Percentiles rank a stretch among this genome's conserved stretches.
Evolutionary conservation across 805 yeast genomes (phyloP).

Genomic region (Starmera pachycereana): DNA sequence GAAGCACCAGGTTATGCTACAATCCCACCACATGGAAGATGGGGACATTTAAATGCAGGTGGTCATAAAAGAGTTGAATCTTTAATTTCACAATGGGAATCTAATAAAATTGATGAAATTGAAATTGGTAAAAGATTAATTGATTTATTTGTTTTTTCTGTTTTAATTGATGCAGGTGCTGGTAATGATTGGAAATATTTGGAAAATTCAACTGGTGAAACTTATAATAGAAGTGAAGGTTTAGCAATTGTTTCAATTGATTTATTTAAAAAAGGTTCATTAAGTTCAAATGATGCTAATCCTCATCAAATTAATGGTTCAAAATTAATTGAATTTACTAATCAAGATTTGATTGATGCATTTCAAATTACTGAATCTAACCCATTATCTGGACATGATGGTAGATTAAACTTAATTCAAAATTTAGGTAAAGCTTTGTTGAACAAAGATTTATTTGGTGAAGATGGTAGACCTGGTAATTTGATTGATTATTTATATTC

Average conservation of each 20-base stretch:
- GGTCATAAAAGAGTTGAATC: conserved; percentile 32
- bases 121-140: conserved; percentile 45
- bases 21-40: conserved; percentile 61
- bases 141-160: conserved; percentile 51
- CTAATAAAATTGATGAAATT: conserved; percentile 19
- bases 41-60: conserved; percentile 53
- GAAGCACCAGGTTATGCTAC: conserved; percentile 25
- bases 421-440: conserved; percentile 39
- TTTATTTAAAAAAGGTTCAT: conserved; percentile 39
- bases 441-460: conserved; percentile 34
- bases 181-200: conserved; percentile 45
- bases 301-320: conserved; percentile 35
- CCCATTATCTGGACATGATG: conserved; percentile 44
- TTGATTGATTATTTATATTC: conserved; percentile 37
- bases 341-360: conserved; percentile 26
- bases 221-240: conserved; percentile 45
- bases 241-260: conserved; percentile 50
- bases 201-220: conserved; percentile 25
- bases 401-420: conserved; percentile 36
- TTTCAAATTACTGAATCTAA: conserved; percentile 40
- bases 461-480: conserved; percentile 40
- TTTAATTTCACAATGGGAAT: conserved; percentile 29
- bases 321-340: conserved; percentile 26
- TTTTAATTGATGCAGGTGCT: conserved; percentile 59
- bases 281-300: conserved; percentile 26